Evolutionary conservation across 257 asterid genomes (phyloP), one percentile per base, ranked within the genome.

Genomic region (Solanum stenotomum): DNA sequence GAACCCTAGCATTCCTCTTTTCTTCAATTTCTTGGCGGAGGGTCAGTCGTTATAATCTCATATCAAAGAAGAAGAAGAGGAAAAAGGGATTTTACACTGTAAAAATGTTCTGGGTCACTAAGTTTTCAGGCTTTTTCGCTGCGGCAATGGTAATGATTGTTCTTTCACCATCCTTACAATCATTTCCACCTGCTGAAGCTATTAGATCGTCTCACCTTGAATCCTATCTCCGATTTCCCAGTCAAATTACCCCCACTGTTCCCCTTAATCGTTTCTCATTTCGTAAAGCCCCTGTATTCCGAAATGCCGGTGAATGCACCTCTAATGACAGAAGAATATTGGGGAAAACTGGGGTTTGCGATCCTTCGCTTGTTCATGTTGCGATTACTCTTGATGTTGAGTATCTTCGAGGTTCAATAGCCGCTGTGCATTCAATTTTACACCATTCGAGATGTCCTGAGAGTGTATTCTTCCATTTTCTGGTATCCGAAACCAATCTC

Each of bases 101-200:
- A 83, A 92, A 90, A 87, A 96, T 96, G 99, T 92, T 91, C 83
- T 96, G 99, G 98, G 44, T 95, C 13, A 91, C 91, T 91, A 92
- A 92, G 89, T 93, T 96, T 20, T 96, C 99, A 0, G 92, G 98
- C 40, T 93, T 95, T 82, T 83, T 95, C 90, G 91, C 98, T 6
- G 96, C 95, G 13, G 98, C 98, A 67, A 90, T 96, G 96, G 92
- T 92, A 88, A 89, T 93, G 92, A 87, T 96, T 83, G 94, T 96
- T 34, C 89, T 95, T 23, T 94, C 98, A 10, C 98, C 98, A 10
- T 96, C 99, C 0, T 88, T 96, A 2, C 99, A 95, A 81, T 94
- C 98, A 13, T 95, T 94, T 9, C 98, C 97, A 5, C 99, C 99
- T 13, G 99, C 98, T 8, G 99, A 96, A 92, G 99, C 99, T 68